A percentile compares a stretch with the other conserved stretches of the same genome.
Evolutionary conservation across 805 yeast species (phyloP).

Genomic region (Sungouiozyma intestinalis): DNA sequence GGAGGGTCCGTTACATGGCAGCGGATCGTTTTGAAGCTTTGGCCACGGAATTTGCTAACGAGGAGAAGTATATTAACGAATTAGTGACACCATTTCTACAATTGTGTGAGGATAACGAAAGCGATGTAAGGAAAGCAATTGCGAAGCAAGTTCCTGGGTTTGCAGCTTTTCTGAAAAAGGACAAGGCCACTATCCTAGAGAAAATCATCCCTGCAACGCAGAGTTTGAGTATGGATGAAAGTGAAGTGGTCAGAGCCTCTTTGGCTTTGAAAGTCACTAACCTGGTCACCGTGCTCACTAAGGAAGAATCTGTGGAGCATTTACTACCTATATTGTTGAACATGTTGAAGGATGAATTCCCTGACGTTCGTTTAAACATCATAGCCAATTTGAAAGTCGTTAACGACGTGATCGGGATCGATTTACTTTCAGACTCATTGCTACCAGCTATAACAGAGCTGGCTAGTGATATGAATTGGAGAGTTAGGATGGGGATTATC

Average conservation of each 20-base stretch:
- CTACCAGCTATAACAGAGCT: conserved; percentile 93
- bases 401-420: conserved; percentile 90
- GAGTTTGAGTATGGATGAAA: conserved; percentile 77
- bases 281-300: conserved; percentile 75
- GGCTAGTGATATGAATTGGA: conserved; percentile 96
- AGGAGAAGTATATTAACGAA: conserved; percentile 41
- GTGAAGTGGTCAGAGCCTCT: conserved; percentile 88
- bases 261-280: conserved; percentile 82
- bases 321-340: conserved; percentile 79
- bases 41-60: conserved; percentile 51
- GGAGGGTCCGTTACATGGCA: conserved; percentile 98
- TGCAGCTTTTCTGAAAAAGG: conserved; percentile 38
- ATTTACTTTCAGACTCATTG: conserved; percentile 70
- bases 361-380: conserved; percentile 90
- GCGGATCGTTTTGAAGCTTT: conserved; percentile 84
- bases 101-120: conserved; percentile 84
- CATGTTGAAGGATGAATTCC: conserved; percentile 94
- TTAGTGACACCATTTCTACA: conserved; percentile 54
- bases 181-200: conserved; percentile 44
- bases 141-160: conserved; percentile 83
- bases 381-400: conserved; percentile 87
- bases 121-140: conserved; percentile 92
- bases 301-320: conserved; percentile 70
- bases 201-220: conserved; percentile 78
- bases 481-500: conserved; percentile 92